phyloP scores from a whole-genome alignment of 2,329 filamentous ascomycete genomes.

The Fusarium nodosum region DNA sequence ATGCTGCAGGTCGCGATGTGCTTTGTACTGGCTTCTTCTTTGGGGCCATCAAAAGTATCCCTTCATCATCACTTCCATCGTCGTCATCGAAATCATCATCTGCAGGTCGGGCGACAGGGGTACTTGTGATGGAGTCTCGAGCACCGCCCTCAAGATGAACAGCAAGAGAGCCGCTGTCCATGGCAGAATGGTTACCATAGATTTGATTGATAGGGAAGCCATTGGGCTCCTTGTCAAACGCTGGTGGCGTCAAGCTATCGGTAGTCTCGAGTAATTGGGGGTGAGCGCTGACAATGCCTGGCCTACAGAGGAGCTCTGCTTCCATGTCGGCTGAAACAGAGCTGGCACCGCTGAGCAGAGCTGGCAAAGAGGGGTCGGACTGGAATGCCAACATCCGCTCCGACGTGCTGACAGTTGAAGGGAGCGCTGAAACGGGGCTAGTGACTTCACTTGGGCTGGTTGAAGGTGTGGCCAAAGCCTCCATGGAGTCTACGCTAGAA shows the following conservation, averaged over 20 bases:
- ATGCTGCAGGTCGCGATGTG: conserved; percentile 47
- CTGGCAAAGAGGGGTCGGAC: conserved; percentile 74
- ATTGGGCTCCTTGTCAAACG: conserved; percentile 61
- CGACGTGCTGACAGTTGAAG: conserved; percentile 58
- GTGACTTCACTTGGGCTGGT: conserved; percentile 68
- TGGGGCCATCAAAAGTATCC: conserved; percentile 66
- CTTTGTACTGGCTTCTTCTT: conserved; percentile 59
- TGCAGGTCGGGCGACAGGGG: conserved; percentile 47
- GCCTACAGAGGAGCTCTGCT: conserved; percentile 68
- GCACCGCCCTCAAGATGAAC: conserved; percentile 48
- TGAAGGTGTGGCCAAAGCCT: conserved; percentile 63
- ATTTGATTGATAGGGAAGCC: conserved; percentile 63
- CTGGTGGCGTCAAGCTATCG: conserved; percentile 69
- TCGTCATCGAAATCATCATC: conserved; percentile 64
- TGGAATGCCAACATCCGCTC: conserved; percentile 68
- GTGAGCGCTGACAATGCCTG: conserved; percentile 60
- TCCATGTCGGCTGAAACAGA: conserved; percentile 74
- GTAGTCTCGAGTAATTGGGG: conserved; percentile 64
- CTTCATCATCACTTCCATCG: conserved; percentile 70
- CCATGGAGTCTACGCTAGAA: conserved; percentile 66
- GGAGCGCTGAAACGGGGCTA: conserved; percentile 62
- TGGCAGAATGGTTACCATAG: conserved; percentile 52
- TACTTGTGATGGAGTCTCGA: conserved; percentile 46
- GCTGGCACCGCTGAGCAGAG: conserved; percentile 73
- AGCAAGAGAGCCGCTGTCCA: conserved; percentile 53